These are phyloP conservation scores for Cryptococcus sp. DNA, from an alignment of 1,284 basidiomycete species.

Conservation along the genomic window DNA sequence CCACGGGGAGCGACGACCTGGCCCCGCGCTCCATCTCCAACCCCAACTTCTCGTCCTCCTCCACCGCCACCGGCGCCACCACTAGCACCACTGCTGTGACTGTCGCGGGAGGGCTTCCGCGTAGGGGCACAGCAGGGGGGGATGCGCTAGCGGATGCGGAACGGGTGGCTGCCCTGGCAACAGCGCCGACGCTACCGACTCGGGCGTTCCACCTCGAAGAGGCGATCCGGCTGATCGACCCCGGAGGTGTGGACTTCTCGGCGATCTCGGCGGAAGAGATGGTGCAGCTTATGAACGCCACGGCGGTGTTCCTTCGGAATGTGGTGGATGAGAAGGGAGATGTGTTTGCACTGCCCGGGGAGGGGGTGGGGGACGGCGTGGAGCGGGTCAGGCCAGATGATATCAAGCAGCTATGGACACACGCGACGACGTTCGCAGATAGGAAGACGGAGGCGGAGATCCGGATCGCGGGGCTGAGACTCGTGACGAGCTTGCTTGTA, in stretches of 20 bases:
- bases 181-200: not conserved
- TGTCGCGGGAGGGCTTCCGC: not conserved
- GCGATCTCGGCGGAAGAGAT: slow-evolving; percentile 12
- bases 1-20: slow-evolving; percentile 16
- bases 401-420: slow-evolving; percentile 28
- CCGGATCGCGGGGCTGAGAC: slow-evolving; percentile 37
- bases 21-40: not conserved
- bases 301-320: slow-evolving; percentile 32
- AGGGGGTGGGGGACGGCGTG: not conserved
- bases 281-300: slow-evolving; percentile 29
- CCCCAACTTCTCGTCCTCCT: slow-evolving; percentile 17
- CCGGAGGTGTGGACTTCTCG: slow-evolving; percentile 16
- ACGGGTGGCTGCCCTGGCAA: too few relatives aligned
- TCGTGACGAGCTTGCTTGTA: slow-evolving; percentile 36
- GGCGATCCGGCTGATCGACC: slow-evolving; percentile 34
- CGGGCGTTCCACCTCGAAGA: slow-evolving; percentile 33
- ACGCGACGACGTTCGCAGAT: slow-evolving; percentile 28
- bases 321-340: slow-evolving; percentile 23
- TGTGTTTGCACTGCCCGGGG: slow-evolving; percentile 7
- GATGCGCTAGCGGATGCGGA: too few relatives aligned
- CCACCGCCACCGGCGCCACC: not conserved
- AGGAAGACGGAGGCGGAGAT: slow-evolving; percentile 25
- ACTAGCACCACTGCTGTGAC: not conserved
- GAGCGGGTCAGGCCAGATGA: slow-evolving; percentile 14
- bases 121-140: too few relatives aligned